Evolutionary conservation across 2,329 filamentous ascomycete species (phyloP).

Genomic region (Bipolaris gigantea): DNA sequence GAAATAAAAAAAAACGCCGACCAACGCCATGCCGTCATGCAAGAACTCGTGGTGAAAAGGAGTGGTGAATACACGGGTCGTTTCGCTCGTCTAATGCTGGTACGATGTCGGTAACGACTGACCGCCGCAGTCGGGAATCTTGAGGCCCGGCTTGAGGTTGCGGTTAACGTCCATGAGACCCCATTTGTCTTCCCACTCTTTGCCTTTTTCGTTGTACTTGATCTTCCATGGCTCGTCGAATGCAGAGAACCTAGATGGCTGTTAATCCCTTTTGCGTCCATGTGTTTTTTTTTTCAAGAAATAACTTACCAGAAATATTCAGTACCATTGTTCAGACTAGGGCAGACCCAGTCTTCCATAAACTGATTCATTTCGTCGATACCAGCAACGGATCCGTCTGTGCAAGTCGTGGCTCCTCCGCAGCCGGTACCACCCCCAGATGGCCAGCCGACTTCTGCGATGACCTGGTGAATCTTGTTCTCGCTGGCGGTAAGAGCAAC

Average conservation of each 20-base stretch:
- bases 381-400: constrained; percentile 73
- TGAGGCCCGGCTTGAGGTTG: constrained; percentile 79
- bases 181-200: constrained; percentile 96
- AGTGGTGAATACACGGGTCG: constrained; percentile 3
- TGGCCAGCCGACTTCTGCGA: constrained; percentile 92
- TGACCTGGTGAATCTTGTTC: constrained; percentile 66
- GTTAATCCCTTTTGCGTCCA: constrained; percentile 4
- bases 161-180: constrained; percentile 84
- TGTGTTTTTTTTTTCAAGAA: neutral
- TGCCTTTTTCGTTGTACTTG: constrained; percentile 62
- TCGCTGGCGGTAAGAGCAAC: constrained; percentile 60
- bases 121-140: constrained; percentile 84
- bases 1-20: constrained; percentile 19
- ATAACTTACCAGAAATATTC: constrained; percentile 84
- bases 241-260: constrained; percentile 70
- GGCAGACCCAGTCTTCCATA: constrained; percentile 82
- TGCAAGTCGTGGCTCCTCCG: constrained; percentile 61
- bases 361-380: constrained; percentile 82
- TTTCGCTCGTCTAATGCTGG: constrained; percentile 2
- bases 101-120: constrained; percentile 51
- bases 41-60: constrained; percentile 14
- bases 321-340: constrained; percentile 76
- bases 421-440: constrained; percentile 79
- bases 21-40: constrained; percentile 32
- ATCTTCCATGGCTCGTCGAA: constrained; percentile 98